Base-by-base conservation (phyloP, 1,139 yeast genomes). In the Sugiyamaella novakii region DNA sequence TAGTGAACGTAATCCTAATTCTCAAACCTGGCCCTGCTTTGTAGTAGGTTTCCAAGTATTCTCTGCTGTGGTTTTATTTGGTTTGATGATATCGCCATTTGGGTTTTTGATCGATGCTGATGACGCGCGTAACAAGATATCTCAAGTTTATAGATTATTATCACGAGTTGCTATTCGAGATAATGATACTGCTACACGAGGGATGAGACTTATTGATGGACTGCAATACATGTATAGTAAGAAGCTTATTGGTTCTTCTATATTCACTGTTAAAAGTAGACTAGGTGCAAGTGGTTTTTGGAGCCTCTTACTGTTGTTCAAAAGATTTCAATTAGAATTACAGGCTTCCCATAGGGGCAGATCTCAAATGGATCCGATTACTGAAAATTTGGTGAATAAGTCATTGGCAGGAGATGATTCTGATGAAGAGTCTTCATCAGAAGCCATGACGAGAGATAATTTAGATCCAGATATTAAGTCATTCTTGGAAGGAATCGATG, bases 281-380 rank as follows among this genome's bases (percentile, higher is more conserved):
- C 25, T 50, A n/a, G 53, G 53, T 7, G 49, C 52, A 15, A 47
- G 53, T 25, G 52, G 52, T 10, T 50, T 50, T 25, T 50, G 53
- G 53, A 50, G 53, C 34, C 43, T 48, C 11, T 18, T 50, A 17
- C n/a, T 50, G 25, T 15, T 36, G 2, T 50, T 50, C 40, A 50
- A 50, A 29, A 30, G 53, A 21, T 49, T 36, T 19, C 52, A 49
- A 27, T 19, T 42, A 11, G 46, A 27, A 3, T 10, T 28, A 21
- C 39, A 35, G 17, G 21, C 39, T 11, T 24, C 28, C 6, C 22
- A 22, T 14, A 35, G 12, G 29, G n/a, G n/a, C n/a, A n/a, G n/a
- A n/a, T 5, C 21, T 11, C 29, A 8, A 19, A 33, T 25, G 14
- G 33, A 29, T 30, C 24, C 28, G 6, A 11, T 7, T 19, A 30